phyloP scores from a whole-genome alignment of 2,329 filamentous ascomycete species.

The Botrytis galanthina region DNA sequence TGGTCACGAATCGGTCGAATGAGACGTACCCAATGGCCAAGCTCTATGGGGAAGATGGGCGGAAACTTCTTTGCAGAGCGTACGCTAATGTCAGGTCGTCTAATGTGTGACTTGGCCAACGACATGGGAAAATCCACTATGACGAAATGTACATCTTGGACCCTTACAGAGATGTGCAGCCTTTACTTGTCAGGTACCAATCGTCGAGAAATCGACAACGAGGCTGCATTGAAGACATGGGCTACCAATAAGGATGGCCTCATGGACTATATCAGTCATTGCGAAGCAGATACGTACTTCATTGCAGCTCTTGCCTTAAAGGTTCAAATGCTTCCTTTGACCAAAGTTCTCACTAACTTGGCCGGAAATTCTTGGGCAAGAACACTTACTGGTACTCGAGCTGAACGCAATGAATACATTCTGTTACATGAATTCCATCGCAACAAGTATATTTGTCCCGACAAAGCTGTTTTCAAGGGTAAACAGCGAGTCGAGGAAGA shows the following conservation, averaged over 20 bases:
- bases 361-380: slow-evolving; percentile 98
- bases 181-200: slow-evolving; percentile 68
- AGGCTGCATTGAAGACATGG: slow-evolving; percentile 83
- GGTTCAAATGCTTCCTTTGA: slow-evolving; percentile 88
- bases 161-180: slow-evolving; percentile 93
- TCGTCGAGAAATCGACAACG: slow-evolving; percentile 84
- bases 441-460: slow-evolving; percentile 97
- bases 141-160: slow-evolving; percentile 98
- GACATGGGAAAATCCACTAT: slow-evolving; percentile 96
- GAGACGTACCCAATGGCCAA: slow-evolving; percentile 81
- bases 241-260: slow-evolving; percentile 78
- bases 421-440: slow-evolving; percentile 92
- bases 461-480: slow-evolving; percentile 81
- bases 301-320: slow-evolving; percentile 86
- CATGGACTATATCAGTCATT: slow-evolving; percentile 90
- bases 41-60: slow-evolving; percentile 78
- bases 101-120: slow-evolving; percentile 92
- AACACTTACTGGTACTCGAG: slow-evolving; percentile 90
- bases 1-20: slow-evolving; percentile 93
- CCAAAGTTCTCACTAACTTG: slow-evolving; percentile 92
- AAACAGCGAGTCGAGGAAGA: slow-evolving; percentile 73
- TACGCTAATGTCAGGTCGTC: slow-evolving; percentile 80
- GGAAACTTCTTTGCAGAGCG: slow-evolving; percentile 92
- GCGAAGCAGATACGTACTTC: slow-evolving; percentile 93
- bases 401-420: slow-evolving; percentile 99